Evolutionary conservation across 345 rosid species (phyloP).

Genomic region (Triadica sebifera): DNA sequence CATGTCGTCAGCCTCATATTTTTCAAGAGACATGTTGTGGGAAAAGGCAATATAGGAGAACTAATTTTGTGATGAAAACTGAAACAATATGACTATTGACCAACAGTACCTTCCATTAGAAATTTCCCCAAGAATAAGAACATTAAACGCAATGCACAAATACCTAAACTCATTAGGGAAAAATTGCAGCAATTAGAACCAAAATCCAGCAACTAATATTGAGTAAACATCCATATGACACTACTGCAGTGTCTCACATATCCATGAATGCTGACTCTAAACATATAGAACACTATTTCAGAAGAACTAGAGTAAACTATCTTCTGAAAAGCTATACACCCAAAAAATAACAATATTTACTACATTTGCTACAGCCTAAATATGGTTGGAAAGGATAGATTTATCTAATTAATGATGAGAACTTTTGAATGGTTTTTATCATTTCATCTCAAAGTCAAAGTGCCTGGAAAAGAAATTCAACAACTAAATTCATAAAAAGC

Average conservation of each 20-base stretch:
- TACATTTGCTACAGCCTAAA: background rate
- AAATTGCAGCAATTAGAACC: background rate
- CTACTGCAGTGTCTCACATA: background rate
- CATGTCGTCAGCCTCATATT: background rate
- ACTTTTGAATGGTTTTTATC: background rate
- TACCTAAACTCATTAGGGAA: background rate
- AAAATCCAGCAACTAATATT: too few relatives aligned
- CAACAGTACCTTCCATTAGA: background rate
- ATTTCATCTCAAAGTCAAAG: background rate
- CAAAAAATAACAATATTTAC: background rate
- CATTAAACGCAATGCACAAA: background rate
- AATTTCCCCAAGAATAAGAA: background rate
- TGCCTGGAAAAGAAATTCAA: background rate
- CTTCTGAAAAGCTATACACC: background rate
- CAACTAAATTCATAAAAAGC: background rate
- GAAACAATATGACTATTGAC: background rate
- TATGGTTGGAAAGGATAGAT: background rate
- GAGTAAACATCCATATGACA: background rate
- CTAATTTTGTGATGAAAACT: background rate
- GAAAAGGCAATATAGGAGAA: background rate
- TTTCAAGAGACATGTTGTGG: too few relatives aligned
- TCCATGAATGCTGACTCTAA: background rate
- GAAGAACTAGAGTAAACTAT: too few relatives aligned
- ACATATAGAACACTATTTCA: background rate
- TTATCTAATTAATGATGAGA: background rate